Conservation (phyloP, 2,329 filamentous ascomycete species). For the Cladosporium sp. region DNA sequence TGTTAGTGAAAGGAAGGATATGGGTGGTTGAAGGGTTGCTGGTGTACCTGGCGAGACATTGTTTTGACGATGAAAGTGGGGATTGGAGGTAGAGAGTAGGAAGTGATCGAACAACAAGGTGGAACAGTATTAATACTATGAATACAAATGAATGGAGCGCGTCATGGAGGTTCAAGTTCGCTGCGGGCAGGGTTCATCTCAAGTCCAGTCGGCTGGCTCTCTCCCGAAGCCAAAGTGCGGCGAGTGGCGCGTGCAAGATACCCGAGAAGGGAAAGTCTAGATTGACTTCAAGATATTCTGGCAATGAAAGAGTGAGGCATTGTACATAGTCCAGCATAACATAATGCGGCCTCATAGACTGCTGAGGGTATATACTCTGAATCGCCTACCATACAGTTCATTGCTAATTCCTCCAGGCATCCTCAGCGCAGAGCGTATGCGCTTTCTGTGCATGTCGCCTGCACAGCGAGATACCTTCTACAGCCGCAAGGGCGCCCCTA, state of each 20-base stretch:
- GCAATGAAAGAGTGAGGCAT: too few relatives aligned
- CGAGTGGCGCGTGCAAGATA: not conserved
- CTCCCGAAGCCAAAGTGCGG: constrained; percentile 9
- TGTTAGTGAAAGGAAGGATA: constrained; percentile 7
- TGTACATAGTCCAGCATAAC: not conserved
- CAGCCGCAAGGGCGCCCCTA: constrained; percentile 1
- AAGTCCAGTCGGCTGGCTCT: not conserved
- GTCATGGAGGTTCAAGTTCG: not conserved
- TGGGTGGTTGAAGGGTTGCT: not conserved
- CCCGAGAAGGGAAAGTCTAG: not conserved
- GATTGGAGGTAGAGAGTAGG: not conserved
- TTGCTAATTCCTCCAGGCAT: constrained; percentile 8
- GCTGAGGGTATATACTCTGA: constrained; percentile 20
- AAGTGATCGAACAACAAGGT: not conserved
- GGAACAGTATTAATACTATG: not conserved
- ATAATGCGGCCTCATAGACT: constrained; percentile 27
- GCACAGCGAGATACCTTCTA: constrained; percentile 17
- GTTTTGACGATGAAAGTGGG: not conserved
- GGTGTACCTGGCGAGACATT: constrained; percentile 25
- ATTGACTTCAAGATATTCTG: too few relatives aligned
- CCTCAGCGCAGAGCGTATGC: constrained; percentile 29
- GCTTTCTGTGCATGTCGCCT: constrained; percentile 31
- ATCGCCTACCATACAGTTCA: not conserved
- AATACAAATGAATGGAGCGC: not conserved
- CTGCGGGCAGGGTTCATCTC: too few relatives aligned